Conservation (phyloP, 164 flowering plant species). For the Vitis cinerea region DNA sequence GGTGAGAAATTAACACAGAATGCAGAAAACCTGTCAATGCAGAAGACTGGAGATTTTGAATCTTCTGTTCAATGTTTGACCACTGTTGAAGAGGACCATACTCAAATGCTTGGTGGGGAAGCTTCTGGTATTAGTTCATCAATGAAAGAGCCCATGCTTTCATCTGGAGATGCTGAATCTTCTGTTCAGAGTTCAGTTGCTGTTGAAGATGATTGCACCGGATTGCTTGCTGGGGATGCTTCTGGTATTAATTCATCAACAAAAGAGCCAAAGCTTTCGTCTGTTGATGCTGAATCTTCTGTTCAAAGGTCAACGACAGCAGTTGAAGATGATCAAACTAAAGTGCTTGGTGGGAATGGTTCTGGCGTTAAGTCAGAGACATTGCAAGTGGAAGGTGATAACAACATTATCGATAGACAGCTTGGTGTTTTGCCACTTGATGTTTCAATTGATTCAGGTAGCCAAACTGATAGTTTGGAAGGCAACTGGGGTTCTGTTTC, state of each 20-base stretch:
- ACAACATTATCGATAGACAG: slow-evolving; percentile 20
- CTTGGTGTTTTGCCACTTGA: slow-evolving; percentile 33
- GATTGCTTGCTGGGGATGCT: no score
- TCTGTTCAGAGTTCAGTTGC: no score
- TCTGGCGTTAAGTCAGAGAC: slow-evolving; percentile 18
- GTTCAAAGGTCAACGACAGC: slow-evolving; percentile 15
- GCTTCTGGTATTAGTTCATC: background rate
- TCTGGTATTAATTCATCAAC: no score
- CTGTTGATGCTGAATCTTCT: slow-evolving; percentile 15
- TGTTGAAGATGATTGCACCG: no score
- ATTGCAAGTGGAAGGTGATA: slow-evolving; percentile 25
- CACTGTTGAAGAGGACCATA: no score
- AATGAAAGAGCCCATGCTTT: slow-evolving; percentile 11
- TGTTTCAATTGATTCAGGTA: slow-evolving; percentile 42
- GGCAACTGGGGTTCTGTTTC: slow-evolving; percentile 79
- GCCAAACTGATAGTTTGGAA: slow-evolving; percentile 68
- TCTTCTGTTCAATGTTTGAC: no score
- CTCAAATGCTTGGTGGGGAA: no score
- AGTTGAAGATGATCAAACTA: slow-evolving; percentile 12
- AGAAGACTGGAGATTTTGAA: slow-evolving; percentile 8
- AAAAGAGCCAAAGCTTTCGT: background rate
- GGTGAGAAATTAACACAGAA: background rate
- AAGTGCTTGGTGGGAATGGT: slow-evolving; percentile 16
- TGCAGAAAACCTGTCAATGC: background rate
- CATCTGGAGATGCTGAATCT: slow-evolving; percentile 16